These are phyloP conservation scores for Alisma plantagoaquatica DNA, from an alignment of 106 monocot genomes.

Conservation along the genomic window DNA sequence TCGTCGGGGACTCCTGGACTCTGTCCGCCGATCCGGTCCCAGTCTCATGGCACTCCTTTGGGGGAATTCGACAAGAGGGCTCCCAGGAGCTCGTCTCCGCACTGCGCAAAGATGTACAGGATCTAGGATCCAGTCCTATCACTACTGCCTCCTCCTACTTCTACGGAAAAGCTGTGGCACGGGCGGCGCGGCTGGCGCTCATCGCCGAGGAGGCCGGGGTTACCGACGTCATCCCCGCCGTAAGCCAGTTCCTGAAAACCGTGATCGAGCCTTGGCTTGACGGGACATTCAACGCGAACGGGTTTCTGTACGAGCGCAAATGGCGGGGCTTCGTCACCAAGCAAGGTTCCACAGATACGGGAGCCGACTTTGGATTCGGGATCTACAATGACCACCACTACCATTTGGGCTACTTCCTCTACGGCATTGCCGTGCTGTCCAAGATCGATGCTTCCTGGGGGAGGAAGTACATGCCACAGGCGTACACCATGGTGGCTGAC, in stretches of 20 bases:
- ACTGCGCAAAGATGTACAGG: slow-evolving; percentile 43
- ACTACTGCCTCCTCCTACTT: slow-evolving; percentile 75
- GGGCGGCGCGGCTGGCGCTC: slow-evolving; percentile 68
- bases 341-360: slow-evolving; percentile 59
- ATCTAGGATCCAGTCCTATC: slow-evolving; percentile 20
- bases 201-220: slow-evolving; percentile 68
- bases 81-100: slow-evolving; percentile 47
- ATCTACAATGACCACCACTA: slow-evolving; percentile 90
- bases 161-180: slow-evolving; percentile 78
- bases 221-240: slow-evolving; percentile 42
- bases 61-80: slow-evolving; percentile 40
- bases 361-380: slow-evolving; percentile 89
- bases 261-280: slow-evolving; percentile 76
- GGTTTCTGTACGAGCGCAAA: slow-evolving; percentile 63
- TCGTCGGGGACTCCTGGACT: slow-evolving; percentile 71
- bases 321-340: slow-evolving; percentile 87
- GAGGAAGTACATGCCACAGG: slow-evolving; percentile 56
- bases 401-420: slow-evolving; percentile 85
- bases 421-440: slow-evolving; percentile 67
- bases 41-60: slow-evolving; percentile 60
- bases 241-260: slow-evolving; percentile 35
- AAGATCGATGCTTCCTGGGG: slow-evolving; percentile 81
- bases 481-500: slow-evolving; percentile 67
- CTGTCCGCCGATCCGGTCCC: slow-evolving; percentile 57
- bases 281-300: slow-evolving; percentile 72